Evolutionary conservation across 2,329 filamentous ascomycete genomes (phyloP), one percentile per base, ranked within the genome.

Genomic region (Epichloe sylvatica): DNA sequence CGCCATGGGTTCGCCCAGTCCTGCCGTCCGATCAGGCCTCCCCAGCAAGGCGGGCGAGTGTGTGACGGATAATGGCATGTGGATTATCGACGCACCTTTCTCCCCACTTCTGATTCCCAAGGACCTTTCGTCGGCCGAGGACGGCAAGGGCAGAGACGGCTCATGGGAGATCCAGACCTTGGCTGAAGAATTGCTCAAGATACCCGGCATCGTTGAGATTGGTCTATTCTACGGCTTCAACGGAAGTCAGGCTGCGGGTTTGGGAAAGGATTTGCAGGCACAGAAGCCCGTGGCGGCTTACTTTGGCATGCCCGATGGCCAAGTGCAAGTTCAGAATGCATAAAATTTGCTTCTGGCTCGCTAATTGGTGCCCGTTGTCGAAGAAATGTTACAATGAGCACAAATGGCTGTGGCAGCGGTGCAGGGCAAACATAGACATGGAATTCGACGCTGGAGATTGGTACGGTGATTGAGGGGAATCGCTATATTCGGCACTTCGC

Each of bases 251-350:
- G 77, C 76, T 40, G 71, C 61, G 19, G 57, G 58, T 35, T 51
- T 75, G 49, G 71, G 75, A 51, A 74, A 80, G 55, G 71, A 75
- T 49, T 68, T 80, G 45, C 83, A 85, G 45, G 89, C 86, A 1
- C 88, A 96, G 70, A 94, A 91, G 70, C 92, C 92, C 0, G 77
- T 96, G 12, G 89, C 89, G 30, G 90, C 88, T 23, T 98, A 97
- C 70, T 98, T 97, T 68, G 92, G 92, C 36, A 86, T 92, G 80
- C 78, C 84, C 42, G 85, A 87, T 61, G 86, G 86, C 13, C 69
- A 81, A 59, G 71, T 83, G 17, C 56, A 67, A 47, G 59, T 66
- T 33, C 64, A 66, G 38, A 43, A 47, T 38, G 51, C 51, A 46
- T 46, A 40, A 43, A 30, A 30, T 11, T 11, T 30, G 30, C 8